Evolutionary conservation across 192 early-diverging fungal genomes (phyloP), one percentile per base, ranked within the genome.

Genomic region (Funneliformis mosseae): DNA sequence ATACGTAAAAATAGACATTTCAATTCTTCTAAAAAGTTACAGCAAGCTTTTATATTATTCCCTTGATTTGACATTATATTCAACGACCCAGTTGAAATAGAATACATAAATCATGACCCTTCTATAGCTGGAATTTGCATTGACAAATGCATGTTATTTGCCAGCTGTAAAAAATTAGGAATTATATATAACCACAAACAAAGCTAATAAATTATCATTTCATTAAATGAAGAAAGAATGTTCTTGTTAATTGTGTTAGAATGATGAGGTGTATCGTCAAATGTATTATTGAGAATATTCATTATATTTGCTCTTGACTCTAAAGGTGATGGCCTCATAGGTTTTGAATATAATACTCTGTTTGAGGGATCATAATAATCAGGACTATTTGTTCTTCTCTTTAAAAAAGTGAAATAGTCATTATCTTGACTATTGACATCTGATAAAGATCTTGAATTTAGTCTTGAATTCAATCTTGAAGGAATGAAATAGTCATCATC

Each of bases 111-210:
- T 64, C 25, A 0, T 64, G 25, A 27, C 12, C 62, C 25, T 64
- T 28, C 7, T 64, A 64, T 8, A 27, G 25, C 62, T 64, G 0
- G 6, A 23, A 8, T 64, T 64, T 64, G 25, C 25, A 64, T 64
- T 64, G 1, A 64, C n/a, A 64, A 64, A 64, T 64, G 25, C 62
- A 64, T 64, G 12, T 64, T 64, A 64, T 64, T 64, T 64, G 7
- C 62, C 8, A 64, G 0, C n/a, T 64, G 62, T 8, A 64, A 23
- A 28, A 64, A 2, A 64, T 64, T 64, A 48, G 46, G 46, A 48
- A 11, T 64, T 11, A 25, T 27, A 23, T 25, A 64, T 64, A 64
- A 64, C 4, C 3, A 64, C 25, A 1, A 64, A 28, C n/a, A 64
- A 64, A 64, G 62, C 62, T 64, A 1, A 3, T 64, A 64, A 28